Percentiles rank a stretch among this genome's conserved stretches.
phyloP scores from a whole-genome alignment of 495 filamentous ascomycete genomes.

The Aspergillus ellipticus region DNA sequence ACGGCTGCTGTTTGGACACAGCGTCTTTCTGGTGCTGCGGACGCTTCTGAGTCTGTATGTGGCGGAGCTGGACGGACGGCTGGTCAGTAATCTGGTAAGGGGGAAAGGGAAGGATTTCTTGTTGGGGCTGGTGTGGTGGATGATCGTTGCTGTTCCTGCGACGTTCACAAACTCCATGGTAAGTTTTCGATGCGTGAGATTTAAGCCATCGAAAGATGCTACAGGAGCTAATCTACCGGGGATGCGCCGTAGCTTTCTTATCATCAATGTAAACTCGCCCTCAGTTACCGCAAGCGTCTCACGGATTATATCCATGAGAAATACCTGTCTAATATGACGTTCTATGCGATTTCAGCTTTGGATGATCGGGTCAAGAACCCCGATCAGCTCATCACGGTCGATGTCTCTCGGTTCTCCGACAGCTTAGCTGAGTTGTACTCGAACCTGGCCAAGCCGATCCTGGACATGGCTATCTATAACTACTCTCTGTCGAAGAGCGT shows the following conservation, averaged over 20 bases:
- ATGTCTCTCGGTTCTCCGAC: slow-evolving; percentile 94
- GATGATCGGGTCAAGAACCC: slow-evolving; percentile 99
- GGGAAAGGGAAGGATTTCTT: slow-evolving; percentile 91
- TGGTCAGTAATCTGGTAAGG: slow-evolving; percentile 87
- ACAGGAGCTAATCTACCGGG: not conserved
- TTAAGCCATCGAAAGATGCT: not conserved
- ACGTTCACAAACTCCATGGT: slow-evolving; percentile 99
- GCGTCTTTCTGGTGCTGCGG: slow-evolving; percentile 79
- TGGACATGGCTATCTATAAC: slow-evolving; percentile 96
- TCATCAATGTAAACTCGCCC: slow-evolving; percentile 89
- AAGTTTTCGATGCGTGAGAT: slow-evolving; percentile 30
- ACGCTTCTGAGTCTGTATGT: slow-evolving; percentile 94
- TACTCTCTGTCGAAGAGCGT: slow-evolving; percentile 89
- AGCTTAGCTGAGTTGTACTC: slow-evolving; percentile 93
- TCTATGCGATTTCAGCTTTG: slow-evolving; percentile 91
- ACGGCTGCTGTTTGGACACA: slow-evolving; percentile 78
- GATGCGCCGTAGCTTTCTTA: slow-evolving; percentile 71
- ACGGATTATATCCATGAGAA: slow-evolving; percentile 90
- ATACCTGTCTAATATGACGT: slow-evolving; percentile 94
- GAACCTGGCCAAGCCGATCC: slow-evolving; percentile 90
- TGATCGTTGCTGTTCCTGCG: slow-evolving; percentile 94
- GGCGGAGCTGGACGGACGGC: slow-evolving; percentile 86
- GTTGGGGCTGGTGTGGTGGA: slow-evolving; percentile 92
- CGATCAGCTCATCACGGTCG: slow-evolving; percentile 94
- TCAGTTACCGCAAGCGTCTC: slow-evolving; percentile 86